Base-by-base conservation (phyloP, 140 eudicot species). In the Anethum foeniculum region DNA sequence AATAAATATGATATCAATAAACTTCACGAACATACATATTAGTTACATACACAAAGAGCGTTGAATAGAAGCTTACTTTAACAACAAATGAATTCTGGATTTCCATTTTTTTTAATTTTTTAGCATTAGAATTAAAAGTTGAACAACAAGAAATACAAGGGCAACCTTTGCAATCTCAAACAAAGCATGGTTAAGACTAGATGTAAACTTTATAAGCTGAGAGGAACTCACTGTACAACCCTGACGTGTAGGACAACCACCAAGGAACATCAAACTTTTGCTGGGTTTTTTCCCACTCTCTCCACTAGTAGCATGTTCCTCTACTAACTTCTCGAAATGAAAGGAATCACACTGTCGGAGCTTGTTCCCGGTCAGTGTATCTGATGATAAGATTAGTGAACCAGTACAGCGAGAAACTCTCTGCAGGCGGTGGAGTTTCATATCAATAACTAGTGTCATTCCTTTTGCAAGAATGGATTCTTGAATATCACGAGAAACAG, bases 391-490 rank as follows among this genome's bases (percentile, higher is more conserved):
- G 69, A 91, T 88, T 7, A 90, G 84, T 76, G 98, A 90, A 67
- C 91, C 92, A 25, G 90, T 93, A 77, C 97, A 91, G 43, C 90
- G 88, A 72, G 96, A 89, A 86, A 93, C 82, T 84, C 97, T 88
- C 85, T 93, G 92, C 85, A 91, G 83, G 34, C 98, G 97, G 78
- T 93, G 88, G 78, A 82, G 86, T 78, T 93, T 93, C 98, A 93
- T 87, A 80, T 93, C 98, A 86, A 90, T 81, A 80, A 93, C 97
- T 28, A 93, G 81, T 60, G 98, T 91, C 85, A 88, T 85, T 71
- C 93, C 96, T 86, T 90, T 88, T 69, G 84, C 84, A 78, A 84
- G 93, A 73, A 93, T 83, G 74, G 88, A 87, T 82, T 93, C 93
- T 83, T 87, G 90, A 76, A 91, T 88, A 87, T 86, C 98, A 77